phyloP scores from a whole-genome alignment of 352 stramenopile genomes.

The Globisporangium perplexum region DNA sequence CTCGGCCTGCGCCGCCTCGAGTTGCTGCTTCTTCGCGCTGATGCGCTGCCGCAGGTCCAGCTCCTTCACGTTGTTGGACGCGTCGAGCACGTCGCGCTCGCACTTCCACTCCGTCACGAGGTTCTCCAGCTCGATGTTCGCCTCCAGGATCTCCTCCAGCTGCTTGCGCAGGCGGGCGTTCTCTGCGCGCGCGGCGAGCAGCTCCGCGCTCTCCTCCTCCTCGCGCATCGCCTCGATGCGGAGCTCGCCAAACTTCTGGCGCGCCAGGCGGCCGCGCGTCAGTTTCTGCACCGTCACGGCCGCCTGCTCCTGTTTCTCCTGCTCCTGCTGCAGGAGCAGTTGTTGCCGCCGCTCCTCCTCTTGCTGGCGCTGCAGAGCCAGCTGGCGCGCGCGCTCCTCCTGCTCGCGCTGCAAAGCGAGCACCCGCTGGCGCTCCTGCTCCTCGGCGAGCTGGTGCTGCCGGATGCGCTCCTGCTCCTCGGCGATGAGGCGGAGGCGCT shows the following conservation, averaged over 20 bases:
- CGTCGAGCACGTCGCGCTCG: slow-evolving; percentile 48
- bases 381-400: slow-evolving; percentile 20
- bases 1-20: slow-evolving; percentile 34
- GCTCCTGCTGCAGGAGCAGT: slow-evolving; percentile 15
- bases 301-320: slow-evolving; percentile 25
- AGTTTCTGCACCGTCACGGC: slow-evolving; percentile 32
- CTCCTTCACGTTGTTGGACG: slow-evolving; percentile 46
- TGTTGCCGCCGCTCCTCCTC: slow-evolving; percentile 29
- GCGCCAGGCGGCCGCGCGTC: slow-evolving; percentile 35
- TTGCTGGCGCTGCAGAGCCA: slow-evolving; percentile 24
- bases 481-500: slow-evolving; percentile 10
- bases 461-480: slow-evolving; percentile 18
- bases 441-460: slow-evolving; percentile 3
- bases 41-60: slow-evolving; percentile 57
- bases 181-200: slow-evolving; percentile 38
- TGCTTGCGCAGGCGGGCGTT: slow-evolving; percentile 50
- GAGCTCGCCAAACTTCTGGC: slow-evolving; percentile 49
- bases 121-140: slow-evolving; percentile 51
- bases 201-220: slow-evolving; percentile 20
- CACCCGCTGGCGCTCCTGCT: slow-evolving; percentile 25
- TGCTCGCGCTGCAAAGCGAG: slow-evolving; percentile 26
- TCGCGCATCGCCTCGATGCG: slow-evolving; percentile 34
- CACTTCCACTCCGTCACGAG: slow-evolving; percentile 52
- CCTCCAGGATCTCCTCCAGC: slow-evolving; percentile 50
- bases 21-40: slow-evolving; percentile 34